Evolutionary conservation across 2,329 filamentous ascomycete genomes (phyloP), one percentile per base, ranked within the genome.

Genomic region (Fusarium abutilonis): DNA sequence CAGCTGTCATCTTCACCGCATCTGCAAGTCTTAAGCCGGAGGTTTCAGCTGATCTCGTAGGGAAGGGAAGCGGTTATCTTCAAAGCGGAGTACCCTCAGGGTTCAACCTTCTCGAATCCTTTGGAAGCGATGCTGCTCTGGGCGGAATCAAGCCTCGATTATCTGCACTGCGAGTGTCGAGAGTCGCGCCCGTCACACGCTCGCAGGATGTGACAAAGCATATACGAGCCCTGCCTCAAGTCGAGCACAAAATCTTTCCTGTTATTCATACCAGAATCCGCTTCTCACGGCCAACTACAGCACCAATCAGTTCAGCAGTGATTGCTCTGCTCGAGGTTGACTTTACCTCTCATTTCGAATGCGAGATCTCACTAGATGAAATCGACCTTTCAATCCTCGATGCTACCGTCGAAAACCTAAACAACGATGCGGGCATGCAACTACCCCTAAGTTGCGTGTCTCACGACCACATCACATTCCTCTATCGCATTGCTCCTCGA

Each of bases 21-120:
- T 82, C 82, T 2, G 87, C 86, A 6, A 86, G 82, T 61, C 75
- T 91, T 60, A 86, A 82, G 69, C 83, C 85, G 3, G 77, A 80
- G 32, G 52, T 66, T 39, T 62, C 69, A 26, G 54, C 66, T 7
- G 71, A 74, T n/a, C 55, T 69, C 13, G 63, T 58, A 49, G 59
- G 68, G 10, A 66, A 67, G 35, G 74, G 77, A 9, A 80, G 85
- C 55, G 87, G 89, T 48, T 92, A 92, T 70, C 81, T 94, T 29
- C 84, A 85, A 32, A 91, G 88, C 70, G 85, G 87, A 54, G 76
- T 88, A 23, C 87, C 91, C 0, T 83, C 88, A 7, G 88, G 89
- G 2, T 80, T 91, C 61, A 95, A 94, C 73, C 79, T 94, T n/a
- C 83, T 95, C 13, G 88, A 91, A 70, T 84, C 91, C 4, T 90